A percentile compares a stretch with the other conserved stretches of the same genome.
phyloP scores from a whole-genome alignment of 2,329 filamentous ascomycete species.

The Cryphonectria japonica region DNA sequence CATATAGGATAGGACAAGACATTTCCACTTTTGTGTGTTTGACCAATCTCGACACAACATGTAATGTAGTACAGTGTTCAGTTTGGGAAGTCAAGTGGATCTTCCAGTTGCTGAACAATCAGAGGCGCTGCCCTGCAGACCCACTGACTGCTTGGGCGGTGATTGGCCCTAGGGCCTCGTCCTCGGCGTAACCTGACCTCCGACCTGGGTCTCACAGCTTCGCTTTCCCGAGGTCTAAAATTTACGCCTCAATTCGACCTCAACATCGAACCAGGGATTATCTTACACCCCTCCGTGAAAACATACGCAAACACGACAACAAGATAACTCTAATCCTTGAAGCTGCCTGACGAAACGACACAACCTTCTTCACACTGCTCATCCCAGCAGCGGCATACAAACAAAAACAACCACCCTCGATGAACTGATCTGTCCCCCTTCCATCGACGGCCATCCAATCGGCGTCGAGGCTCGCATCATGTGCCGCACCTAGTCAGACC shows the following conservation, averaged over 20 bases:
- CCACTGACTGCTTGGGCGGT: neutral
- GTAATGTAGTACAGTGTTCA: too few relatives aligned
- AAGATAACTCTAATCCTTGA: neutral
- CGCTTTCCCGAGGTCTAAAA: neutral
- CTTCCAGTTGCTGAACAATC: neutral
- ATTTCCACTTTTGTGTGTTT: too few relatives aligned
- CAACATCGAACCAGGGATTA: neutral
- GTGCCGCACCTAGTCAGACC: conserved; percentile 27
- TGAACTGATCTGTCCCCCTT: conserved; percentile 13
- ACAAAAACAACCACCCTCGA: conserved; percentile 2
- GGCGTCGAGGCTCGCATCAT: conserved; percentile 30
- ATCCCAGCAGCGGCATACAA: conserved; percentile 1
- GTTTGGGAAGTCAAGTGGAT: too few relatives aligned
- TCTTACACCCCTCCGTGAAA: neutral
- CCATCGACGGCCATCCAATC: conserved; percentile 26
- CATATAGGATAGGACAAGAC: too few relatives aligned
- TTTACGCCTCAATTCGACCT: neutral
- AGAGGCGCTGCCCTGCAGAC: neutral
- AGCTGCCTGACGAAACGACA: neutral
- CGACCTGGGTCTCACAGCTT: neutral
- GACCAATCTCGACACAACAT: too few relatives aligned
- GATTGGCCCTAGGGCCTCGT: neutral
- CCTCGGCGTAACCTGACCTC: conserved; percentile 16
- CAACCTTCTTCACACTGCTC: neutral
- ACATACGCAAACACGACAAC: neutral